A percentile compares a stretch with the other conserved stretches of the same genome.
phyloP scores from a whole-genome alignment of 2,329 filamentous ascomycete species.

The Penicillium frequentans region DNA sequence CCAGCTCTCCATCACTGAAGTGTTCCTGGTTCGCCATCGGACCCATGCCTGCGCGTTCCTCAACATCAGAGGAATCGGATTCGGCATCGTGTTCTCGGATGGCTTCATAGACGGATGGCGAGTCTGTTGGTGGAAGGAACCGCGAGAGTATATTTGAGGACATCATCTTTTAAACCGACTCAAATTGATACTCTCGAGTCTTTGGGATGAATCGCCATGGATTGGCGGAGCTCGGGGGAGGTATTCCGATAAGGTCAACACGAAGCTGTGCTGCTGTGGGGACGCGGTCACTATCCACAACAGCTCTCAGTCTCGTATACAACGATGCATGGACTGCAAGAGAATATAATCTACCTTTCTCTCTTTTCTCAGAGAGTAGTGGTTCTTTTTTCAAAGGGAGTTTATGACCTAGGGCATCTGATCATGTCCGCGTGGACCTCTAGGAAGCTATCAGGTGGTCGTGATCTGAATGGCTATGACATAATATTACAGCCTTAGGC shows the following conservation, averaged over 20 bases:
- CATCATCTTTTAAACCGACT: slow-evolving; percentile 36
- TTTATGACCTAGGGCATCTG: slow-evolving; percentile 11
- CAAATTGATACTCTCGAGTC: background rate
- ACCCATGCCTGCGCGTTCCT: slow-evolving; percentile 49
- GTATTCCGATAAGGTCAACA: slow-evolving; percentile 4
- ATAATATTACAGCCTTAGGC: slow-evolving; percentile 6
- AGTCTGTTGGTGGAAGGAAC: slow-evolving; percentile 50
- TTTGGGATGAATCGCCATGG: slow-evolving; percentile 15
- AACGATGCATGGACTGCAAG: background rate
- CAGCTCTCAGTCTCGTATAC: slow-evolving; percentile 1
- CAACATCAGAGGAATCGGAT: slow-evolving; percentile 47
- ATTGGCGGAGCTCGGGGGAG: background rate
- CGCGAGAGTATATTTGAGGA: slow-evolving; percentile 44
- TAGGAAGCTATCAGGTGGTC: background rate
- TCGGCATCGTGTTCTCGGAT: slow-evolving; percentile 47
- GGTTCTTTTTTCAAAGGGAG: background rate
- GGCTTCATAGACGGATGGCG: slow-evolving; percentile 50
- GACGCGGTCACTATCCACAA: slow-evolving; percentile 1
- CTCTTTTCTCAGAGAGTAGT: background rate
- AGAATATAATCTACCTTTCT: background rate
- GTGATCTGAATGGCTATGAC: slow-evolving; percentile 11
- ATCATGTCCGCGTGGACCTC: slow-evolving; percentile 13
- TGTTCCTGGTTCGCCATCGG: slow-evolving; percentile 49
- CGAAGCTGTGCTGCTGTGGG: slow-evolving; percentile 7
- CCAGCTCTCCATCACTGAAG: slow-evolving; percentile 59